Evolutionary conservation across 106 monocot species (phyloP).

Genomic region (Triglochin maritima): DNA sequence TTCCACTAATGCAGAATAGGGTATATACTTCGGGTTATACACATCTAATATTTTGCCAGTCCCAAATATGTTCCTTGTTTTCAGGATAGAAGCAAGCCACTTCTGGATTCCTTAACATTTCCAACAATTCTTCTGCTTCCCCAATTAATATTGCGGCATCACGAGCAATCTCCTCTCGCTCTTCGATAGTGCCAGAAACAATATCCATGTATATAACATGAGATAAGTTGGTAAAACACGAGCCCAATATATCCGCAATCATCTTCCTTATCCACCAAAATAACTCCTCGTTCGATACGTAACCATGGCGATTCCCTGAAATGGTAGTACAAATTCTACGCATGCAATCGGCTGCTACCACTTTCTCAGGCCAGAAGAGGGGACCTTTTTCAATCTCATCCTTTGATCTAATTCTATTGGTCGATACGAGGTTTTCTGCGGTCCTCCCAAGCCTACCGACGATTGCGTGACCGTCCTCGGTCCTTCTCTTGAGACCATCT

Average conservation of each 20-base stretch:
- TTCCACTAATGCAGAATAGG: too few species aligned
- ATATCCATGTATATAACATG: conserved; percentile 4
- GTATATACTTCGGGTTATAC: too few species aligned
- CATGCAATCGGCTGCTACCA: conserved; percentile 11
- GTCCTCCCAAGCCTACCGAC: background rate
- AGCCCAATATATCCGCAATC: conserved; percentile 13
- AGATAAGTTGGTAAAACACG: conserved; percentile 10
- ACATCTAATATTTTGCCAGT: too few species aligned
- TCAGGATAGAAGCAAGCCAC: too few species aligned
- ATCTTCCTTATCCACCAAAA: conserved; percentile 1
- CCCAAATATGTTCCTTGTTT: too few species aligned
- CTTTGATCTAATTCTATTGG: background rate
- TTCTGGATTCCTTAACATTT: too few species aligned
- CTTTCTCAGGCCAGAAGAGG: conserved; percentile 12
- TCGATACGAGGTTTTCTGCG: background rate
- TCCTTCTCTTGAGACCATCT: background rate
- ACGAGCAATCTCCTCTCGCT: conserved; percentile 10
- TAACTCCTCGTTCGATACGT: background rate
- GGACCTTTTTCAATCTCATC: background rate
- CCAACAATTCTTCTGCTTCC: conserved; percentile 1
- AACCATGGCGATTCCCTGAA: background rate
- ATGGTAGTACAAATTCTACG: conserved; percentile 2
- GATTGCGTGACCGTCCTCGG: too few species aligned
- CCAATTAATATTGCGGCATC: conserved; percentile 12
- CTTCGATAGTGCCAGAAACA: conserved; percentile 2